phyloP scores from a whole-genome alignment of 176 grass and related monocot species.

The Urochloa ruziziensis region DNA sequence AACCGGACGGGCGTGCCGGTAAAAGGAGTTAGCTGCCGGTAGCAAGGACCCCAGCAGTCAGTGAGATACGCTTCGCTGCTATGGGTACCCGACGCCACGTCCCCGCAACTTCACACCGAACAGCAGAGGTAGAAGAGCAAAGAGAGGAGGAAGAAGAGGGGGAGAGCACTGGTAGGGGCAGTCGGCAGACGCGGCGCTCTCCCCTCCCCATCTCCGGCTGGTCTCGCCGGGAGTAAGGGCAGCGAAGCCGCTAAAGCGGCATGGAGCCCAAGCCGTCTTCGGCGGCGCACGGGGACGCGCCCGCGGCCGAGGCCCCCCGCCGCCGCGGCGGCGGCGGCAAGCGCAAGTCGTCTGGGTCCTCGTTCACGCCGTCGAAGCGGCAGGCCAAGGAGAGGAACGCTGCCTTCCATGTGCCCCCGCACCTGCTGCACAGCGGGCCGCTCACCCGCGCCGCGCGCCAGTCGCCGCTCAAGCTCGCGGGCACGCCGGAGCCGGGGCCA shows the following conservation, averaged over 20 bases:
- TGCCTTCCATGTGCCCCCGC: conserved; percentile 49
- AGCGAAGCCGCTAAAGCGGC: not conserved
- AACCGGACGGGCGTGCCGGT: not conserved
- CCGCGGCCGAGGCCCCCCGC: conserved; percentile 42
- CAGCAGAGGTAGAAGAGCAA: conserved; percentile 8
- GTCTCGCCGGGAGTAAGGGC: not conserved
- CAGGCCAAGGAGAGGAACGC: conserved; percentile 89
- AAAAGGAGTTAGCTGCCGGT: not conserved
- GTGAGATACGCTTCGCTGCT: not conserved
- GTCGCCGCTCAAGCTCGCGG: conserved; percentile 72
- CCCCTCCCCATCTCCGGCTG: conserved; percentile 35
- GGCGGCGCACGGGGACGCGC: conserved; percentile 28
- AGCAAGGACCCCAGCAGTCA: conserved; percentile 12
- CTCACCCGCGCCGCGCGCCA: conserved; percentile 89
- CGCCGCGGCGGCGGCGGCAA: conserved; percentile 61
- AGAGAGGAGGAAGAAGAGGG: not conserved
- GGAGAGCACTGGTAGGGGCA: not conserved
- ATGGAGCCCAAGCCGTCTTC: conserved; percentile 69
- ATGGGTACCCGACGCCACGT: conserved; percentile 21
- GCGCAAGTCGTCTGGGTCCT: conserved; percentile 69
- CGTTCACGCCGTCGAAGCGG: conserved; percentile 73
- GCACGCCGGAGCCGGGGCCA: conserved; percentile 18
- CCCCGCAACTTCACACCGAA: conserved; percentile 12
- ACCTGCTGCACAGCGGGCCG: conserved; percentile 83
- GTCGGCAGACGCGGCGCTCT: conserved; percentile 36